Base-by-base conservation (phyloP, 2,329 filamentous ascomycete genomes). In the Penicillium sp. region DNA sequence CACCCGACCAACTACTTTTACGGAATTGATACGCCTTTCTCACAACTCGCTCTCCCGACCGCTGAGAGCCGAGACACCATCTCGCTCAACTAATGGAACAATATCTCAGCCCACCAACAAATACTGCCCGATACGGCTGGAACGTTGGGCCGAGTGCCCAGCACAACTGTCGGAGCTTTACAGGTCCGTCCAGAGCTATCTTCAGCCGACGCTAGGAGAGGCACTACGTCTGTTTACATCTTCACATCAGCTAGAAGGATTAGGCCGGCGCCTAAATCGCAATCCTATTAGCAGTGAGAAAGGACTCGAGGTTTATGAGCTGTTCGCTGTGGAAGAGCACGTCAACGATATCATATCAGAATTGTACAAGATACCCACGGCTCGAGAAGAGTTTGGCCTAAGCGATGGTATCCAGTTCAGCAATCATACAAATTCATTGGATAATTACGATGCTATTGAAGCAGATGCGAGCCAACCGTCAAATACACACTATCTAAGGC, bases 301-400 rank as follows among this genome's bases (percentile, higher is more conserved):
- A 40, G 45, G 39, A 9, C 37, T 48, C 15, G 37, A 48, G 30
- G 30, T 32, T 7, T 48, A 45, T 29, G 29, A 48, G 39, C 37
- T 34, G 10, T 36, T 48, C 10, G 39, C 12, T 0, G 39, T 48
- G 9, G 40, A 48, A 41, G 40, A 45, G 3, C 32, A 45, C 14
- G 32, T 48, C 30, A 4, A 45, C 15, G 41, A 55, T 34, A 58
- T 62, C 26, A 56, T 61, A 33, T 38, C 50, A n/a, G 46, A 55
- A 28, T 44, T 61, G 16, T 53, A 49, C 37, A 46, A 50, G 29
- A 44, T 57, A 38, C 51, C 54, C 23, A 51, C 47, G 23, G 56
- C 56, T 38, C 40, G 48, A 34, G 34, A 39, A 13, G 41, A 45
- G 34, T 53, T 60, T 30, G 32, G 47, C 7, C 41, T 60, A 3